Evolutionary conservation across 371 early-diverging fungal species (phyloP).

Genomic region (Circinella minor): DNA sequence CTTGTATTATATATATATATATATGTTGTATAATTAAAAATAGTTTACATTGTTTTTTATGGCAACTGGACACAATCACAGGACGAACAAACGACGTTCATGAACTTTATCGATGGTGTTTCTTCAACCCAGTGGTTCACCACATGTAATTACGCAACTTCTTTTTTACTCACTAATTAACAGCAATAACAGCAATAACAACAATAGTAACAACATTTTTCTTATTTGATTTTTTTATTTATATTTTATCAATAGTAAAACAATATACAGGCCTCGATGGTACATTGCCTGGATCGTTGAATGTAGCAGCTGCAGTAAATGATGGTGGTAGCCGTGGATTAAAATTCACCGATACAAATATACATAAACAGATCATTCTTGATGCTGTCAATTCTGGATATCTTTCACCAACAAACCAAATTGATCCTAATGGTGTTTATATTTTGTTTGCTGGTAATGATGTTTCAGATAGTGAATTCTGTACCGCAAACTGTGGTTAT

Average conservation of each 20-base stretch:
- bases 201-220: not conserved
- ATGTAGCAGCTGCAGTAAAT: constrained; percentile 49
- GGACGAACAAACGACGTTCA: constrained; percentile 43
- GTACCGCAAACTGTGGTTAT: constrained; percentile 52
- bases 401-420: constrained; percentile 41
- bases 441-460: constrained; percentile 46
- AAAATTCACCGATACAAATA: constrained; percentile 34
- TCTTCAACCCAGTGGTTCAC: constrained; percentile 51
- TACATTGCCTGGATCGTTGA: constrained; percentile 47
- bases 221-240: not conserved
- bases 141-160: constrained; percentile 30
- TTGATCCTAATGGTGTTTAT: constrained; percentile 55
- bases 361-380: constrained; percentile 43
- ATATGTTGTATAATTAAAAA: not conserved
- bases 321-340: constrained; percentile 50
- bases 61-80: constrained; percentile 50
- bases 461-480: constrained; percentile 48
- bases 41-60: constrained; percentile 58
- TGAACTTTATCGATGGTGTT: constrained; percentile 52
- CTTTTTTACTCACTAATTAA: too few species aligned
- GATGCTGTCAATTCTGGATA: constrained; percentile 52
- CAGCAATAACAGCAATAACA: not conserved
- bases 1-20: too few species aligned
- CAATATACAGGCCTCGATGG: constrained; percentile 46
- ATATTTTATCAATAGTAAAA: constrained; percentile 29